These are phyloP conservation scores for Macadamia integrifolia DNA, from an alignment of 164 flowering plant genomes.

Conservation along the genomic window DNA sequence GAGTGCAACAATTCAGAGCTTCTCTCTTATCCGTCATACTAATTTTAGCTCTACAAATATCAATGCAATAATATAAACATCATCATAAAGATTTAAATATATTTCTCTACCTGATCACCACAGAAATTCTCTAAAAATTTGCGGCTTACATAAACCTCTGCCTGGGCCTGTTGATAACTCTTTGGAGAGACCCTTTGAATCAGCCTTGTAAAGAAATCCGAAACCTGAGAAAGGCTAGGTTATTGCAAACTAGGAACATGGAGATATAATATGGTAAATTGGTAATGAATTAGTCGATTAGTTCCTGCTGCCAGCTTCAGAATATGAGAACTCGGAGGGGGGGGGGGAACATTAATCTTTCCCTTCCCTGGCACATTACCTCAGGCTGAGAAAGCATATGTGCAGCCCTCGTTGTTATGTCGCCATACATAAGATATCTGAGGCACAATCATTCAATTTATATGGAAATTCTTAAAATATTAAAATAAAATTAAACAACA, in stretches of 20 bases:
- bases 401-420: slow-evolving; percentile 78
- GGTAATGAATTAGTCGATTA: too few relatives aligned
- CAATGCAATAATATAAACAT: neutral
- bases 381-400: slow-evolving; percentile 76
- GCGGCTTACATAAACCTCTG: slow-evolving; percentile 75
- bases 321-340: neutral
- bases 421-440: slow-evolving; percentile 93
- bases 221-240: slow-evolving; percentile 46
- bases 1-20: too few relatives aligned
- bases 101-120: slow-evolving; percentile 82
- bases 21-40: too few relatives aligned
- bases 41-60: too few relatives aligned
- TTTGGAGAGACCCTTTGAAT: slow-evolving; percentile 96
- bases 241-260: slow-evolving; percentile 2
- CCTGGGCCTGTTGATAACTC: slow-evolving; percentile 89
- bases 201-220: slow-evolving; percentile 73
- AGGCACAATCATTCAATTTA: slow-evolving; percentile 6
- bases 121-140: slow-evolving; percentile 90
- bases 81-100: neutral
- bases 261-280: neutral
- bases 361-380: slow-evolving; percentile 30
- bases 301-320: neutral
- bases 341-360: neutral
- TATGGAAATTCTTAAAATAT: neutral
- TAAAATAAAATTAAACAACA: neutral